Evolutionary conservation across 176 grass and related monocot species (phyloP), one percentile per base, ranked within the genome.

Genomic region (Tillandsia fasciculata): DNA sequence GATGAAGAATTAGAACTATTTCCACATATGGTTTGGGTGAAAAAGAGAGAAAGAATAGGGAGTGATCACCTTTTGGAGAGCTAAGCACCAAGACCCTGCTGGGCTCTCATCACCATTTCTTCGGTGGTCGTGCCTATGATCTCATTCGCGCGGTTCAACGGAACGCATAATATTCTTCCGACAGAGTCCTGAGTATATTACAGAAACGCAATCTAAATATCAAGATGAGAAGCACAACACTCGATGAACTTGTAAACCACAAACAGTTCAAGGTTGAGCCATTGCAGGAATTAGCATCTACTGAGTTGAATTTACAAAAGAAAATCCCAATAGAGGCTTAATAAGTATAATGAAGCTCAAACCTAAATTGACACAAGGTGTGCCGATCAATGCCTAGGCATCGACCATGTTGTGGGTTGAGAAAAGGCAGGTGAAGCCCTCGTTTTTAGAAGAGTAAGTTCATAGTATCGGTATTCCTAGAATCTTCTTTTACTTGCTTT

Each of bases 121-220:
- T 99, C 87, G 2, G 94, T 99, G 52, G 89, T 99, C 52, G 78
- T 83, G 1, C 89, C 94, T 33, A 99, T 99, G 53, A 99, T 90
- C 47, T 99, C 94, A 68, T 99, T 93, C 33, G 89, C 89, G 0
- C 82, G 78, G 78, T 90, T 99, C 78, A 99, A 64, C 0, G 84
- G 83, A 78, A 86, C 90, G 50, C 87, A 88, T 26, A 48, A 47
- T 49, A 99, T 71, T 71, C 80, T 86, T 67, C 84, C 90, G 1
- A 80, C 76, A 7, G 75, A 86, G 77, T 99, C 95, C 95, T 99
- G 78, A 27, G 68, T 26, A 84, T n/a, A 2, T 63, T 52, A n/a
- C 12, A 64, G 64, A 53, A 58, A 12, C 3, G 20, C 9, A 58
- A 58, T 58, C 28, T 29, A 29, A 2, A 29, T 29, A 29, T 29